These are phyloP conservation scores for Mycosphaerella arachidis DNA, from an alignment of 2,329 filamentous ascomycete genomes.

Conservation along the genomic window DNA sequence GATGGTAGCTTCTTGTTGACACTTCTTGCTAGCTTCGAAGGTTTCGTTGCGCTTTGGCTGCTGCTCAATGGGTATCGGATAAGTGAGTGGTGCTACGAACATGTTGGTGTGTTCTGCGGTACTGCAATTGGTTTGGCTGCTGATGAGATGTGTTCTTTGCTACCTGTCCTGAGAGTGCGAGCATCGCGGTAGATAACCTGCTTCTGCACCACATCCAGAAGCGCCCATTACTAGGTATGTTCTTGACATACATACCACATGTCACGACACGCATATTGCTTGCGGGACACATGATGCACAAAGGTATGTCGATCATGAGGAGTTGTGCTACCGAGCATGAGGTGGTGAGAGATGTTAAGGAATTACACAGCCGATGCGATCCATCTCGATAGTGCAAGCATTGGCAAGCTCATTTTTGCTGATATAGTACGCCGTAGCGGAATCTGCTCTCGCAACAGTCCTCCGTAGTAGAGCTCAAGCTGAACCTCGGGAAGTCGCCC, in stretches of 20 bases:
- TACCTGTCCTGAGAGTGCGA: neutral
- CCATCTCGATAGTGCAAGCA: neutral
- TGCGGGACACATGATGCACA: neutral
- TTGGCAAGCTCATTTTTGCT: neutral
- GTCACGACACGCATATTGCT: neutral
- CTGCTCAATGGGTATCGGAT: neutral
- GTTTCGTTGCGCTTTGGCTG: neutral
- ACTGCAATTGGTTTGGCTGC: neutral
- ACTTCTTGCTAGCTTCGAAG: slow-evolving; percentile 2
- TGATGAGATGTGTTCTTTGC: neutral
- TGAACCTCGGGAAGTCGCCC: neutral
- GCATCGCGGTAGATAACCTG: neutral
- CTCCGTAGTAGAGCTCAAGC: neutral
- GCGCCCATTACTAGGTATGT: neutral
- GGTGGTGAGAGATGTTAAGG: neutral
- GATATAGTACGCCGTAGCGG: neutral
- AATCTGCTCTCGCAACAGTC: neutral
- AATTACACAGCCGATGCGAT: neutral
- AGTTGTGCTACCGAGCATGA: neutral
- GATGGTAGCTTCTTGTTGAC: neutral
- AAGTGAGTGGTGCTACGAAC: neutral
- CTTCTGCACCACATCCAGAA: neutral
- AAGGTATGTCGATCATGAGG: neutral
- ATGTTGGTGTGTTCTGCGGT: neutral
- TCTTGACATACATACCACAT: neutral